These are phyloP conservation scores for Dactylellina drechsleri DNA, from an alignment of 2,329 filamentous ascomycete species.

Conservation along the genomic window DNA sequence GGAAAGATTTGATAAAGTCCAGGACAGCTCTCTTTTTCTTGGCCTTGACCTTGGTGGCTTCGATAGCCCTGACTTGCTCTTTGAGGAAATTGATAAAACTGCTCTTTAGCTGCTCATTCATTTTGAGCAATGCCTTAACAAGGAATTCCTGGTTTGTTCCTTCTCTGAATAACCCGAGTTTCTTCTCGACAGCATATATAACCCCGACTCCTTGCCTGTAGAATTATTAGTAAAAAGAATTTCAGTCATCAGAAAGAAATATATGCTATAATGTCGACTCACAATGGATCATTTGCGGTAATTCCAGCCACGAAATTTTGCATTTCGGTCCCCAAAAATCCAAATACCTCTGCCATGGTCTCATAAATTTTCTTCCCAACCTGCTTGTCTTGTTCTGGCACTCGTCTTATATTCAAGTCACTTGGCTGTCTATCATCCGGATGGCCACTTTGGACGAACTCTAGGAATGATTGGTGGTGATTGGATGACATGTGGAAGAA, in stretches of 20 bases:
- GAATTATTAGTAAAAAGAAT: constrained; percentile 14
- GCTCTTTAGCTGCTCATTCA: constrained; percentile 77
- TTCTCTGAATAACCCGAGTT: constrained; percentile 80
- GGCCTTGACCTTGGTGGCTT: constrained; percentile 98
- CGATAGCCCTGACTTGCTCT: constrained; percentile 92
- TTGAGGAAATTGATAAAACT: constrained; percentile 91
- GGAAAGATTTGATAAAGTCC: constrained; percentile 92
- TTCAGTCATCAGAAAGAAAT: not conserved
- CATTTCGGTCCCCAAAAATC: constrained; percentile 81
- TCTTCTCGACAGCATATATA: constrained; percentile 80
- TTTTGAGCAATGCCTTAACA: constrained; percentile 78
- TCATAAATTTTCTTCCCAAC: constrained; percentile 85
- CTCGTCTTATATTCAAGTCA: constrained; percentile 77
- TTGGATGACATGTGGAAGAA: constrained; percentile 96
- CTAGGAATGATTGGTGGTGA: constrained; percentile 73
- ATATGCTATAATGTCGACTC: constrained; percentile 63
- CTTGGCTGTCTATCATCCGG: constrained; percentile 76
- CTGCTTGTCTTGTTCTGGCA: constrained; percentile 87
- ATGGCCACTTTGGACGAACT: constrained; percentile 73
- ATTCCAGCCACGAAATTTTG: constrained; percentile 86
- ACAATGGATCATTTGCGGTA: constrained; percentile 80
- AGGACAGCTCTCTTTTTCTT: constrained; percentile 98
- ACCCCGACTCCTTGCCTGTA: constrained; percentile 86
- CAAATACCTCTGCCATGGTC: constrained; percentile 88
- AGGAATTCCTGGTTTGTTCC: constrained; percentile 89